Conservation (phyloP, 495 filamentous ascomycete genomes). For the Cryomyces minteri region DNA sequence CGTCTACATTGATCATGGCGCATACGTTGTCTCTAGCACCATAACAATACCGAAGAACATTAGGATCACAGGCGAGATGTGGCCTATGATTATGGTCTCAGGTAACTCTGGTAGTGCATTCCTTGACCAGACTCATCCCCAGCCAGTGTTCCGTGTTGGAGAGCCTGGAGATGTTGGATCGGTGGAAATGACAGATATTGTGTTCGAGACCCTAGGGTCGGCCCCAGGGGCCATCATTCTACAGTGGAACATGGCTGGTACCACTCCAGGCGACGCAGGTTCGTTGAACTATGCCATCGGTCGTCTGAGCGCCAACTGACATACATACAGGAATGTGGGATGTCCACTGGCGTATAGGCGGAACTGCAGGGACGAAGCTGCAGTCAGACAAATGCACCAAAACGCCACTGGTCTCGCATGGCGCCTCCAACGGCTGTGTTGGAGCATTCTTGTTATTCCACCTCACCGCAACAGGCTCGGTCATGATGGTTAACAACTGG, state of each 20-base stretch:
- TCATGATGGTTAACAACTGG: constrained; percentile 87
- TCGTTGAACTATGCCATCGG: neutral
- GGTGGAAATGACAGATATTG: constrained; percentile 55
- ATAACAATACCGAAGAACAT: constrained; percentile 65
- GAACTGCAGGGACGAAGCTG: constrained; percentile 60
- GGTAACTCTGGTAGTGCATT: constrained; percentile 43
- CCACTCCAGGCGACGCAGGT: constrained; percentile 37
- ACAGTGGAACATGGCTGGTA: constrained; percentile 70
- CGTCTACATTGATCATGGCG: constrained; percentile 83
- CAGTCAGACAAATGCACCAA: constrained; percentile 61
- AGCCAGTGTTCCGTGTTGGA: constrained; percentile 55
- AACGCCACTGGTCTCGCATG: constrained; percentile 38
- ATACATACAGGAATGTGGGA: constrained; percentile 61
- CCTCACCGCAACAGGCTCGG: constrained; percentile 46
- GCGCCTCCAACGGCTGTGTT: constrained; percentile 34
- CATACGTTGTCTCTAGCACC: constrained; percentile 70
- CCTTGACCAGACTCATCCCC: constrained; percentile 48
- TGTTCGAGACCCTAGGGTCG: constrained; percentile 61
- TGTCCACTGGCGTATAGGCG: constrained; percentile 74
- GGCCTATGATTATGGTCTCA: constrained; percentile 71
- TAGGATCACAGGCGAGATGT: constrained; percentile 77
- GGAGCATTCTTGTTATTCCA: constrained; percentile 73
- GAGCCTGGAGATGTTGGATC: too few relatives aligned
- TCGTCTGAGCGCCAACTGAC: neutral
- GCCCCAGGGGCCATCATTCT: constrained; percentile 77